A percentile compares a stretch with the other conserved stretches of the same genome.
Evolutionary conservation across 768 basidiomycete species (phyloP).

Genomic region (Leccinum olivaceopallidum): DNA sequence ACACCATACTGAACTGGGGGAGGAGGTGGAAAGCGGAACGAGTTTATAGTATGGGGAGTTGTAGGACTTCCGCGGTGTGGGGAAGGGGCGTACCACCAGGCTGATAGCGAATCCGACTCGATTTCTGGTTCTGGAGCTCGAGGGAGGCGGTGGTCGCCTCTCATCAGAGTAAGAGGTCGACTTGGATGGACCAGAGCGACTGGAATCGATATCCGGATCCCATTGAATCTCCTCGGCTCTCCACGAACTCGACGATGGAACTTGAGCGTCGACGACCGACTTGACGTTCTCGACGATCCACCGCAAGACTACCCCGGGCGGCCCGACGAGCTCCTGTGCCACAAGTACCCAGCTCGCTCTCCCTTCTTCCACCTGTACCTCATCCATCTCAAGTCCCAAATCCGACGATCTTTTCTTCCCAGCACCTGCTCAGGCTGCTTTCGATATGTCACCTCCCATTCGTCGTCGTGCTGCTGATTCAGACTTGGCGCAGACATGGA

Average conservation of each 20-base stretch:
- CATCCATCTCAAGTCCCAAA: slow-evolving; percentile 19
- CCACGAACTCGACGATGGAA: neutral
- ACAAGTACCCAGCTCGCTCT: slow-evolving; percentile 4
- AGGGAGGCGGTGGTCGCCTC: slow-evolving; percentile 3
- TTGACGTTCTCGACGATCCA: slow-evolving; percentile 1
- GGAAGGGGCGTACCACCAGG: slow-evolving; percentile 12
- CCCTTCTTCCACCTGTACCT: slow-evolving; percentile 25
- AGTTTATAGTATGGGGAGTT: neutral
- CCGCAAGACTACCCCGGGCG: slow-evolving; percentile 15
- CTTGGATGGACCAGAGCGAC: neutral
- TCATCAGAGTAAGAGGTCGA: neutral
- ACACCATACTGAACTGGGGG: slow-evolving; percentile 10
- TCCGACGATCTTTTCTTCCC: neutral
- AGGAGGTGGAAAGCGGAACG: slow-evolving; percentile 16
- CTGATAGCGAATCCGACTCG: slow-evolving; percentile 12
- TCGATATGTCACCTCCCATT: neutral
- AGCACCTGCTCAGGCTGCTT: neutral
- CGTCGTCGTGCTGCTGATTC: neutral
- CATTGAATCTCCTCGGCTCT: slow-evolving; percentile 11
- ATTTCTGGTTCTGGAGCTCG: neutral
- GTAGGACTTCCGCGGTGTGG: slow-evolving; percentile 9
- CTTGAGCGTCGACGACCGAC: neutral
- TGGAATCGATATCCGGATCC: slow-evolving; percentile 13
- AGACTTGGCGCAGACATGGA: neutral
- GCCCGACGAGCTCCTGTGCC: slow-evolving; percentile 26